phyloP scores from a whole-genome alignment of 2,329 filamentous ascomycete genomes.

The Aspergillus hortae region DNA sequence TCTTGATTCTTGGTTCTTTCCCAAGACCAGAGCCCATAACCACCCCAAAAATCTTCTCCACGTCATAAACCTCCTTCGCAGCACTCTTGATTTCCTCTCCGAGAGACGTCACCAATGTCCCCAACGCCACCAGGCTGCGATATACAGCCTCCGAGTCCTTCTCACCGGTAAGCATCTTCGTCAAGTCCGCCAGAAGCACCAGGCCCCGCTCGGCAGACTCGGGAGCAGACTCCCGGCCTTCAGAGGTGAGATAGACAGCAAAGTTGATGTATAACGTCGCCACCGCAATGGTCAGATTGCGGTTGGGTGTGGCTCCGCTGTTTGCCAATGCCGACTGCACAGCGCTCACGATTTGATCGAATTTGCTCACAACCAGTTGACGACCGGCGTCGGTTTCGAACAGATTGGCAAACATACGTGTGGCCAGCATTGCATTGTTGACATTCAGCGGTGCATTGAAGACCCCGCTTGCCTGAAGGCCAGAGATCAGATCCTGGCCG shows the following conservation, averaged over 20 bases:
- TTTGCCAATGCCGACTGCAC: constrained; percentile 61
- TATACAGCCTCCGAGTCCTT: constrained; percentile 81
- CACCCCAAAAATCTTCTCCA: constrained; percentile 46
- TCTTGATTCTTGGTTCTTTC: constrained; percentile 59
- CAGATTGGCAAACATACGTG: constrained; percentile 77
- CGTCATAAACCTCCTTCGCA: constrained; percentile 55
- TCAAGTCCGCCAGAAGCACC: constrained; percentile 59
- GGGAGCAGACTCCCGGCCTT: constrained; percentile 36
- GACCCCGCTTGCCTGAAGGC: constrained; percentile 56
- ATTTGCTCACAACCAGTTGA: constrained; percentile 55
- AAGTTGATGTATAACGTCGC: constrained; percentile 84
- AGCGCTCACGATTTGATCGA: constrained; percentile 60
- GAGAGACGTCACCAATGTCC: constrained; percentile 65
- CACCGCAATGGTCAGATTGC: constrained; percentile 77
- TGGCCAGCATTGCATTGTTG: constrained; percentile 84
- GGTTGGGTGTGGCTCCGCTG: constrained; percentile 55
- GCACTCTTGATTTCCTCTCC: constrained; percentile 58
- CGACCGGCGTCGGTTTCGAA: constrained; percentile 74
- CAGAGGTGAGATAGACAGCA: constrained; percentile 63
- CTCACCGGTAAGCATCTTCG: constrained; percentile 61
- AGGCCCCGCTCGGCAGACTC: constrained; percentile 48
- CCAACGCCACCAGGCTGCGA: constrained; percentile 74
- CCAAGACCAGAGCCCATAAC: constrained; percentile 49
- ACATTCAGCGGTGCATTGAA: constrained; percentile 61
- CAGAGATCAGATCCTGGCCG: constrained; percentile 56